Evolutionary conservation across 2,329 filamentous ascomycete genomes (phyloP), one percentile per base, ranked within the genome.

Genomic region (Microsporum audouinii): DNA sequence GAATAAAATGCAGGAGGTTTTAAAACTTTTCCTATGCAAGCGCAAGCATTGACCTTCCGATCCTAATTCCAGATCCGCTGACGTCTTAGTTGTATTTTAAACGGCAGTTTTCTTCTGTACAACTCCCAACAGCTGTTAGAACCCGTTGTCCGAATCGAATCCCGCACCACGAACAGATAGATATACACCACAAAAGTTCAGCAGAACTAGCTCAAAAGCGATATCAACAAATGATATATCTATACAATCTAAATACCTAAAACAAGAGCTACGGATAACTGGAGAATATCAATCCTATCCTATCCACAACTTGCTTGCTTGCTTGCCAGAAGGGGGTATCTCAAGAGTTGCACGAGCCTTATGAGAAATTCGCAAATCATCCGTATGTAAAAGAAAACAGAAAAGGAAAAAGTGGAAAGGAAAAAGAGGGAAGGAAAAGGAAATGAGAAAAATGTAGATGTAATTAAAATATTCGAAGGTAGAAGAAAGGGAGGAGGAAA

Each of bases 271-370:
- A 55, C 51, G 51, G 51, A 55, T 34, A 34, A 36, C 12, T n/a
- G 31, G 51, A 29, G 29, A 55, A 17, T 17, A 36, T 55, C 51
- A 55, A 43, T n/a, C 17, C 17, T 23, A 55, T 55, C 51, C 14
- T n/a, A 34, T 55, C 33, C 51, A 36, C 51, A 55, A 43, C 31
- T 55, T 55, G 29, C 33, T 55, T 34, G 51, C 14, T 55, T 55
- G 51, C 51, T 43, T 43, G 39, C 39, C 39, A 43, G 39, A 55
- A 31, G 3, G 45, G 51, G 51, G 51, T 55, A 58, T 43, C 41
- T 58, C 38, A 58, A 36, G 41, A 43, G 41, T 58, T 58, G 41
- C 56, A 58, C 41, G 38, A 43, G 56, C 56, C 41, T 47, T 58
- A 31, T 58, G 38, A 45, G 38, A 43, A 58, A 43, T 31, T 58